Evolutionary conservation across 192 early-diverging fungal genomes (phyloP), one percentile per base, ranked within the genome.

Genomic region (Kappamyces sp.): DNA sequence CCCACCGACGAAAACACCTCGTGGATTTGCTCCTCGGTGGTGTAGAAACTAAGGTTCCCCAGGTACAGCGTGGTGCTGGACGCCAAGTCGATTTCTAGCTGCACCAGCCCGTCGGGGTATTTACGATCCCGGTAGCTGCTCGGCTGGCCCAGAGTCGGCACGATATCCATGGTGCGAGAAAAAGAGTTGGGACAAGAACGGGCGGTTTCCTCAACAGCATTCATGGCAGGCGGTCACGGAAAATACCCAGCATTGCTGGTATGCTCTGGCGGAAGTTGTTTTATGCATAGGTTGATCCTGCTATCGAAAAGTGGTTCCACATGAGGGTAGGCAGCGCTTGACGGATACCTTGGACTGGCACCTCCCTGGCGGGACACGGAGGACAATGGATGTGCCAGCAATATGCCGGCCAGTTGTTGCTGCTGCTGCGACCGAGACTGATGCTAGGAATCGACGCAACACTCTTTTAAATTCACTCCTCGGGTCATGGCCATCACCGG

Each of bases 21-120:
- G 66, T 93, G 89, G 29, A 98, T 86, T 68, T 98, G 96, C 78
- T 98, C 96, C 73, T 98, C 96, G 0, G 94, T 94, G 1, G 94
- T 98, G 77, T 85, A 98, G 62, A 96, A 98, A 14, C 93, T 94
- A 39, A 98, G 70, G 72, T 98, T 98, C 47, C 96, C 96, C 8
- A 98, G 85, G 60, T 98, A 98, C 37, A 98, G 81, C 22, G 96
- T 96, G 0, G 89, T 76, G 2, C 89, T 75, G 5, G 11, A 42
- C 33, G 49, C 55, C 11, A 78, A 53, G 4, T 69, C 63, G 9
- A 42, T 22, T 30, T 66, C 45, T 29, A 50, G 60, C 9, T 74
- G 54, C 29, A 65, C 64, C 12, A 38, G 4, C 33, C 58, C 22
- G 69, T 81, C 85, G 49, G 74, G 73, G 75, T 92, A 92, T 62